Evolutionary conservation across 192 early-diverging fungal genomes (phyloP).

Genomic region (Bifiguratus adelaidae): DNA sequence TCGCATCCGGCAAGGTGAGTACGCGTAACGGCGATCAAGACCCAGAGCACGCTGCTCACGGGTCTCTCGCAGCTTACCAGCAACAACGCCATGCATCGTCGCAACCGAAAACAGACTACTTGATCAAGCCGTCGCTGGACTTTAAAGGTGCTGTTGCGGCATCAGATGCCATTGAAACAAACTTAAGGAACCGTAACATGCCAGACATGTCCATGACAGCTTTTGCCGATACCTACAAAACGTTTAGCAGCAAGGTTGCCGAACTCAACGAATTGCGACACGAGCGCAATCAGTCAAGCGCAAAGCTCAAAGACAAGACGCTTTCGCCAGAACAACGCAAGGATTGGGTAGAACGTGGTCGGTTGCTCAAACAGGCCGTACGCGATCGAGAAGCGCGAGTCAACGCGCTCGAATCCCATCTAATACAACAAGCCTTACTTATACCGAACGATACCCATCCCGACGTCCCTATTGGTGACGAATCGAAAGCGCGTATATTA

Average conservation of each 20-base stretch:
- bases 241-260: background rate
- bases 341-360: conserved; percentile 34
- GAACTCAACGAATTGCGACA: conserved; percentile 1
- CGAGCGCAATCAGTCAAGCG: conserved; percentile 11
- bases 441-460: conserved; percentile 78
- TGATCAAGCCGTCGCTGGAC: conserved; percentile 16
- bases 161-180: conserved; percentile 8
- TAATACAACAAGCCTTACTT: conserved; percentile 50
- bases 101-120: background rate
- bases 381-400: conserved; percentile 35
- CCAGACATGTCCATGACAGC: background rate
- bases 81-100: background rate
- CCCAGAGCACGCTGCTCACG: no score
- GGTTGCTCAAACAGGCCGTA: conserved; percentile 46
- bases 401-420: conserved; percentile 29
- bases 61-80: no score
- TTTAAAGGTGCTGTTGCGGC: conserved; percentile 12
- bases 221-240: conserved; percentile 6
- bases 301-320: background rate
- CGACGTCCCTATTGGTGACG: conserved; percentile 61
- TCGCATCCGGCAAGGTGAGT: no score
- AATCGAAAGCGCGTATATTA: conserved; percentile 48
- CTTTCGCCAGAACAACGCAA: conserved; percentile 14
- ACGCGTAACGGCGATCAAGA: no score
- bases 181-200: conserved; percentile 16